Evolutionary conservation across 2,329 filamentous ascomycete genomes (phyloP), one percentile per base, ranked within the genome.

Genomic region (Mycosphaerella arachidis): DNA sequence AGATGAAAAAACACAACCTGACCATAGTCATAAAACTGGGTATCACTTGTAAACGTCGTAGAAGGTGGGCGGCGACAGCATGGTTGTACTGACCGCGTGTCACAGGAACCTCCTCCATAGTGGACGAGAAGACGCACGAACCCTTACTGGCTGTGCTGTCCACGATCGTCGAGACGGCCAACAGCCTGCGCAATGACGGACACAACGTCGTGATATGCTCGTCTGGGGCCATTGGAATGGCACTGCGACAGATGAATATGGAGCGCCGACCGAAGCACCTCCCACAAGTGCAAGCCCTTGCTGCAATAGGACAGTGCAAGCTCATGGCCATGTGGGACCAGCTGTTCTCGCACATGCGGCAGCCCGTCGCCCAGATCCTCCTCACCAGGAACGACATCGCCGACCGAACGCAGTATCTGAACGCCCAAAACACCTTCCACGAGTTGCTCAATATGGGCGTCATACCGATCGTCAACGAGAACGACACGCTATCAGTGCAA

Each of bases 391-490:
- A 93, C 73, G 94, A 99, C 73, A 99, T 99, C 76, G 91, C 92
- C 48, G 93, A 97, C 86, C 87, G 91, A 61, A 93, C 91, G 30
- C 90, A 96, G 80, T 99, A 97, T 74, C 83, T 92, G 64, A 99
- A 99, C 78, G 94, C 94, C 0, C 92, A 97, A 76, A 97, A 96
- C 72, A 97, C 94, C 0, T 90, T 99, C 73, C 84, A 86, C 55
- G 91, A 96, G 75, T 82, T 97, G 51, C 79, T 99, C 18, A 87
- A 92, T 70, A 94, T 97, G 88, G 92, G 92, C 1, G 93, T 97
- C 29, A 95, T 99, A 64, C 94, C 94, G 9, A 97, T 99, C 69
- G 94, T 99, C 65, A 99, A 99, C 71, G 94, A 99, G 77, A 99
- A 99, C 75, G 94, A 99, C 75, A 99, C 94, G 2, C 79, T 99